Percentiles rank a stretch among this genome's conserved stretches.
Conservation (phyloP, 2,329 filamentous ascomycete species). For the Bertia moriformis region DNA sequence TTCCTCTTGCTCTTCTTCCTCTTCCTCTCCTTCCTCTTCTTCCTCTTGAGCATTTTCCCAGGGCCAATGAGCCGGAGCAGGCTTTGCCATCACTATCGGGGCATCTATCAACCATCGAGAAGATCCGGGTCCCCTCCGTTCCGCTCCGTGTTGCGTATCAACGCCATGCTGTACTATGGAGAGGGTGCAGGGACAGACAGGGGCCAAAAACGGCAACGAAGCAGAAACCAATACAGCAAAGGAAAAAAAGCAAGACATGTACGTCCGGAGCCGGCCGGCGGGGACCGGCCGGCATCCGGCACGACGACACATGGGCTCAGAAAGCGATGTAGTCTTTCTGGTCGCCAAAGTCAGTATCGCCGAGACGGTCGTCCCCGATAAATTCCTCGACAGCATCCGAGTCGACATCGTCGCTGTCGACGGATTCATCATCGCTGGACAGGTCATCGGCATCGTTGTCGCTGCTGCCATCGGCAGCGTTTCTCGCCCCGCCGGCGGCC, state of each 20-base stretch:
- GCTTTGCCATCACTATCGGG: too few species aligned
- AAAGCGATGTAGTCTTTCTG: constrained; percentile 45
- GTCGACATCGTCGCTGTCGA: constrained; percentile 65
- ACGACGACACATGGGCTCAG: constrained; percentile 17
- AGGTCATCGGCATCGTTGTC: constrained; percentile 55
- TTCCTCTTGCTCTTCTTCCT: too few species aligned
- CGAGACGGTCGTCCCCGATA: constrained; percentile 36
- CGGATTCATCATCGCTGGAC: constrained; percentile 61
- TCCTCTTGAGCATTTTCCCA: too few species aligned
- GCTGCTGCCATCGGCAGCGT: constrained; percentile 25
- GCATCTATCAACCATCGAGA: too few species aligned
- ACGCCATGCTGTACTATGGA: too few species aligned
- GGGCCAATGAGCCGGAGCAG: too few species aligned
- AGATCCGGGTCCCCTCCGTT: too few species aligned
- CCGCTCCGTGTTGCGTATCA: too few species aligned
- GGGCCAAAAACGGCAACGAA: too few species aligned
- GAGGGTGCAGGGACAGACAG: too few species aligned
- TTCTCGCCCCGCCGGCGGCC: constrained; percentile 17
- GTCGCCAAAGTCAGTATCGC: constrained; percentile 38
- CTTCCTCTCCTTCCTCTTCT: too few species aligned
- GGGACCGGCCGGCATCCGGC: constrained; percentile 1
- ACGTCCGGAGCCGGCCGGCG: neutral
- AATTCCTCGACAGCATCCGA: constrained; percentile 61
- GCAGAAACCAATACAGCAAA: too few species aligned
- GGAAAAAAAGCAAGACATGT: neutral